Conservation (phyloP, 75 land plant genomes). For the Ceratopteris richardii region DNA sequence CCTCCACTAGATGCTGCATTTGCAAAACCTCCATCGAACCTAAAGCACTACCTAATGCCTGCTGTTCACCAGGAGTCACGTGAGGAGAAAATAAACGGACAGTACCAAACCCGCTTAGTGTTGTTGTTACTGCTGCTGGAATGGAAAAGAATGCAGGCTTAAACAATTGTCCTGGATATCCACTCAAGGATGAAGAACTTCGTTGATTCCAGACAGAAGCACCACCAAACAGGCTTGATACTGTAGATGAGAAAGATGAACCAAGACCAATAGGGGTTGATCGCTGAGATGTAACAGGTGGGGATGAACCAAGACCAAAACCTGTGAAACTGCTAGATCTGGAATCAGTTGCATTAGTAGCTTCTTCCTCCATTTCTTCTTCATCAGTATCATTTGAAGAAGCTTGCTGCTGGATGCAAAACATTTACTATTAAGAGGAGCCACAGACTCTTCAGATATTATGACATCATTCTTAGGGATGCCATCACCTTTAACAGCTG, state of each 20-base stretch:
- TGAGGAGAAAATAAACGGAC: slow-evolving; percentile 4
- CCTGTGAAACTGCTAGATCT: slow-evolving; percentile 41
- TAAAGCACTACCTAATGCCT: slow-evolving; percentile 85
- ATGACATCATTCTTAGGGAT: slow-evolving; percentile 3
- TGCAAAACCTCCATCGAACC: slow-evolving; percentile 49
- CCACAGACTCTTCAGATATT: background rate
- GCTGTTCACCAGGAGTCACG: slow-evolving; percentile 50
- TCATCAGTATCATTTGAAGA: slow-evolving; percentile 38
- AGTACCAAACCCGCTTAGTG: slow-evolving; percentile 16
- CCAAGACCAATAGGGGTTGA: slow-evolving; percentile 74
- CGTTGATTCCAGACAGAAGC: slow-evolving; percentile 21
- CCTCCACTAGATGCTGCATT: slow-evolving; percentile 35
- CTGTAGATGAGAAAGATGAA: slow-evolving; percentile 24
- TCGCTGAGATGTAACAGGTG: slow-evolving; percentile 30
- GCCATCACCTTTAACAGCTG: no score
- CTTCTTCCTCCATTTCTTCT: slow-evolving; percentile 99
- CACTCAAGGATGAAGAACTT: slow-evolving; percentile 24
- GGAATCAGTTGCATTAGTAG: slow-evolving; percentile 37
- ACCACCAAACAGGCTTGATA: slow-evolving; percentile 66
- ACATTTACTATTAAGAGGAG: slow-evolving; percentile 9
- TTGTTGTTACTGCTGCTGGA: slow-evolving; percentile 39
- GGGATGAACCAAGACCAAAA: slow-evolving; percentile 54
- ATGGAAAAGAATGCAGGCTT: slow-evolving; percentile 75
- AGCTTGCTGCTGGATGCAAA: slow-evolving; percentile 9
- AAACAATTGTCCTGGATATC: slow-evolving; percentile 61